Evolutionary conservation across 169 alveolate species (phyloP).

Genomic region (Cryptosporidium ryanae): DNA sequence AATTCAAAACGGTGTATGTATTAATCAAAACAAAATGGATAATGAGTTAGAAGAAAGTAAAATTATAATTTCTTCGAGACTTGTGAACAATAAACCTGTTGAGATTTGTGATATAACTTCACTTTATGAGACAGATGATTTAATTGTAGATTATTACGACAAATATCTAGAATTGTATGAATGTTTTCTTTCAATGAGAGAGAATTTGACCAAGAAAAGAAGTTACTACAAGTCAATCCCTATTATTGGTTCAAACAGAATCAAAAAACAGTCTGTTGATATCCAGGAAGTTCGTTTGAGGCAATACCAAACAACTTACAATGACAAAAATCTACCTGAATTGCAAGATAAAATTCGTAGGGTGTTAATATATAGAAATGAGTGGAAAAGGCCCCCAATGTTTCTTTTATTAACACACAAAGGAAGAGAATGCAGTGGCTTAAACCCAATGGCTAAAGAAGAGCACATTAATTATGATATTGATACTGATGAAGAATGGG

Average conservation of each 20-base stretch:
- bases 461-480: constrained; percentile 55
- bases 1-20: neutral
- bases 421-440: constrained; percentile 53
- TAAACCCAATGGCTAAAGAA: constrained; percentile 51
- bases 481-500: constrained; percentile 75
- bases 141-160: neutral
- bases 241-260: constrained; percentile 21
- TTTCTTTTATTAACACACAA: constrained; percentile 26
- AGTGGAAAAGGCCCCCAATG: constrained; percentile 74
- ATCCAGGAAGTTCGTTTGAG: constrained; percentile 40
- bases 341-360: constrained; percentile 3
- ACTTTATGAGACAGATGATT: neutral
- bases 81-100: neutral
- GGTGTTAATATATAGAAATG: constrained; percentile 64
- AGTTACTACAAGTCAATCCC: constrained; percentile 55
- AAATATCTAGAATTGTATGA: constrained; percentile 7
- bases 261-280: constrained; percentile 33
- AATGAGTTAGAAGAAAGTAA: neutral
- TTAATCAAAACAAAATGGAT: neutral
- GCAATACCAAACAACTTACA: constrained; percentile 61
- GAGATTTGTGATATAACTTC: constrained; percentile 11
- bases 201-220: neutral
- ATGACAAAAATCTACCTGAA: constrained; percentile 23
- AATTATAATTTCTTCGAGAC: constrained; percentile 11
- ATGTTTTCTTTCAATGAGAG: constrained; percentile 24